These are phyloP conservation scores for Plasmodium vivax DNA, from an alignment of 169 alveolate genomes.

Conservation along the genomic window DNA sequence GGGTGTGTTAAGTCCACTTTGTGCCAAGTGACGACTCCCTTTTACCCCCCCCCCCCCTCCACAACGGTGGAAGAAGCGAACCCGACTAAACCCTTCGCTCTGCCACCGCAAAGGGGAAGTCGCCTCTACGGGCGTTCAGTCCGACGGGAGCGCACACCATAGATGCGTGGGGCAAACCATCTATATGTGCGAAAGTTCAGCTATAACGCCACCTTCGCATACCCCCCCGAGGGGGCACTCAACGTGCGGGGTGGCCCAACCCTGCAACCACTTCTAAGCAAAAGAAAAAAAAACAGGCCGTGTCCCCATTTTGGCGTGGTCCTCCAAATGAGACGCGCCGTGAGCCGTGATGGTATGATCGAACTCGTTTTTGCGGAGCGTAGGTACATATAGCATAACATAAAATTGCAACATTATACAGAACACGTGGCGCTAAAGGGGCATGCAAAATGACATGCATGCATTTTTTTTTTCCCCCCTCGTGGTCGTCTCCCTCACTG, in stretches of 20 bases:
- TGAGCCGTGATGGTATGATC: not conserved
- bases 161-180: not conserved
- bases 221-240: not conserved
- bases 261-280: not conserved
- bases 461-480: not conserved
- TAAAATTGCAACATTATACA: not conserved
- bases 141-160: not conserved
- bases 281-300: not conserved
- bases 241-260: not conserved
- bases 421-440: not conserved
- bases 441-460: not conserved
- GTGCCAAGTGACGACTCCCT: not conserved
- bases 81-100: not conserved
- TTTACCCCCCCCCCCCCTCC: not conserved
- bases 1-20: not conserved
- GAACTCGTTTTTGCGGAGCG: not conserved
- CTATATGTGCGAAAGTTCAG: not conserved
- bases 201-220: not conserved
- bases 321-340: not conserved
- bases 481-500: not conserved
- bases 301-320: not conserved
- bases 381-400: not conserved
- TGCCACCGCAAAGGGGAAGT: not conserved
- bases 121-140: not conserved
- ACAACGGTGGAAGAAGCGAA: not conserved